A percentile compares a stretch with the other conserved stretches of the same genome.
Conservation (phyloP, 306 rosid species). For the Glycine soja region DNA sequence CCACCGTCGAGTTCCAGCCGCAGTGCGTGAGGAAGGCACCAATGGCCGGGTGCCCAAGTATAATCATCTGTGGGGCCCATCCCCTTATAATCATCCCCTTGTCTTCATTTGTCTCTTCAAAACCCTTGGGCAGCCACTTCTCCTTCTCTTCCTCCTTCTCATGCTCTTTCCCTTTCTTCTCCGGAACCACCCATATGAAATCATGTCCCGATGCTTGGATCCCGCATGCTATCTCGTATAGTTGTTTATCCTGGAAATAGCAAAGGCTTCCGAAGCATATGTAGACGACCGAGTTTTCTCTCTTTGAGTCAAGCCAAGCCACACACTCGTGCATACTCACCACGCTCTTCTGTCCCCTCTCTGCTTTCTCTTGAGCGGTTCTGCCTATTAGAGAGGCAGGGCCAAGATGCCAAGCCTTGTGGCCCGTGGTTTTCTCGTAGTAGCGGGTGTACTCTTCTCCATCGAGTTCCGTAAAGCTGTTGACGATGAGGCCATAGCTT, state of each 20-base stretch:
- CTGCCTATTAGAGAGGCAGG: slow-evolving; percentile 39
- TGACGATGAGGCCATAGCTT: slow-evolving; percentile 49
- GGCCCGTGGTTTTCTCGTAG: slow-evolving; percentile 33
- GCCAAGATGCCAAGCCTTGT: slow-evolving; percentile 53
- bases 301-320: slow-evolving; percentile 47
- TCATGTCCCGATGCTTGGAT: slow-evolving; percentile 30
- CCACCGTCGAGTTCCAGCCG: slow-evolving; percentile 48
- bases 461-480: slow-evolving; percentile 47
- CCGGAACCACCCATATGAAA: slow-evolving; percentile 53
- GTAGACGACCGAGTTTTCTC: slow-evolving; percentile 41
- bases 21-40: slow-evolving; percentile 48
- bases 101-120: slow-evolving; percentile 25
- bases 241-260: slow-evolving; percentile 35
- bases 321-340: slow-evolving; percentile 29
- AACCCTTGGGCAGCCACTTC: slow-evolving; percentile 52
- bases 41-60: slow-evolving; percentile 30
- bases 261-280: slow-evolving; percentile 47
- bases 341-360: slow-evolving; percentile 41
- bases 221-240: slow-evolving; percentile 47
- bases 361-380: slow-evolving; percentile 28
- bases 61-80: slow-evolving; percentile 48
- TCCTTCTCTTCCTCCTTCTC: slow-evolving; percentile 32
- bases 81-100: slow-evolving; percentile 47
- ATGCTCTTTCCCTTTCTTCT: slow-evolving; percentile 35
- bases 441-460: slow-evolving; percentile 39